A percentile compares a stretch with the other conserved stretches of the same genome.
Conservation (phyloP, 139 green algal species). For the Tetraselmis chui region DNA sequence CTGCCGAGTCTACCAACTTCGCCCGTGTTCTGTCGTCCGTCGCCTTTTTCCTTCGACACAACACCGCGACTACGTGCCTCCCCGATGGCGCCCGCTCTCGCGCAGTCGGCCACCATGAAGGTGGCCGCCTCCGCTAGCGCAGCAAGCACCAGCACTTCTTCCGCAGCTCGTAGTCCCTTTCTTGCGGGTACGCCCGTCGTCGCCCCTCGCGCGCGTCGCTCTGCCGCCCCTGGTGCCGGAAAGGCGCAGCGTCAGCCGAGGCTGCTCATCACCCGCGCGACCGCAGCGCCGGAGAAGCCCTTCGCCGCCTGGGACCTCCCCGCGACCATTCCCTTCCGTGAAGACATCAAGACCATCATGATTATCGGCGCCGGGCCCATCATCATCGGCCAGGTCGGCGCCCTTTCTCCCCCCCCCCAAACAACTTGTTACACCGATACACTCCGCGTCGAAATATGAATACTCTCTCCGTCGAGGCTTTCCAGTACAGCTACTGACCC, state of each 20-base stretch:
- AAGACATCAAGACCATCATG: slow-evolving; percentile 83
- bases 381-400: slow-evolving; percentile 89
- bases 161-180: not conserved
- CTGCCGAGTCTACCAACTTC: no score
- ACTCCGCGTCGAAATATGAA: no score
- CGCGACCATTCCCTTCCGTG: slow-evolving; percentile 29
- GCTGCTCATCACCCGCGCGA: not conserved
- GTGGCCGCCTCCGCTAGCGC: no score
- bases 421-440: no score
- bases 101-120: no score
- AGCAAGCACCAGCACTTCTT: no score
- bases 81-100: no score
- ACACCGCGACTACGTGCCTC: no score
- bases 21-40: no score
- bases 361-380: slow-evolving; percentile 94
- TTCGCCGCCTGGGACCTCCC: not conserved
- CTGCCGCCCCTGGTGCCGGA: not conserved
- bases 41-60: no score
- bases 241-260: not conserved
- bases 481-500: not conserved
- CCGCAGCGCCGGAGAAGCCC: not conserved
- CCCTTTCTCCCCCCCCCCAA: not conserved
- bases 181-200: not conserved
- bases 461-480: not conserved
- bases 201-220: no score